Percentiles rank a stretch among this genome's conserved stretches.
Evolutionary conservation across 257 asterid genomes (phyloP).

Genomic region (Catharanthus roseus): DNA sequence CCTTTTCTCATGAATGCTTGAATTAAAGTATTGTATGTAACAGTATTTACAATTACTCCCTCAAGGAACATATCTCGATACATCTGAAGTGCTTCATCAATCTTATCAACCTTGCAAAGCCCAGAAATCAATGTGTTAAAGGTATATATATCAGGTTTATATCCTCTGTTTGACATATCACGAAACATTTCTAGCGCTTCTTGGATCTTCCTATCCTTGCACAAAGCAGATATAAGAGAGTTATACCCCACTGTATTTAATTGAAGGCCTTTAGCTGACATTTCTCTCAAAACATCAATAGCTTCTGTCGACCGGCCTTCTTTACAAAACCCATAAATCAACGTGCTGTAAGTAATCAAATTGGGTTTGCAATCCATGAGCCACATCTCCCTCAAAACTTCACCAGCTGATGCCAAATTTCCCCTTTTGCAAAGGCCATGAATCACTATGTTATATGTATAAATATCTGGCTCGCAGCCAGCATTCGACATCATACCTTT

Average conservation of each 20-base stretch:
- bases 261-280: slow-evolving; percentile 51
- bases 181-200: slow-evolving; percentile 46
- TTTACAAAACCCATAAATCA: slow-evolving; percentile 72
- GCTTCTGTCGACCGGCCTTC: slow-evolving; percentile 66
- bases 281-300: slow-evolving; percentile 43
- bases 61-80: slow-evolving; percentile 68
- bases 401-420: slow-evolving; percentile 52
- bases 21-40: slow-evolving; percentile 77
- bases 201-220: slow-evolving; percentile 54
- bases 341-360: slow-evolving; percentile 61
- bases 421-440: slow-evolving; percentile 77
- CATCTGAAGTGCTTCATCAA: slow-evolving; percentile 62
- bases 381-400: slow-evolving; percentile 45
- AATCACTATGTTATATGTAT: slow-evolving; percentile 68
- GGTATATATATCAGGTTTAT: slow-evolving; percentile 64
- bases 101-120: slow-evolving; percentile 43
- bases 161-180: slow-evolving; percentile 51
- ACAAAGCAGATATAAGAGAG: slow-evolving; percentile 67
- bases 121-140: slow-evolving; percentile 72
- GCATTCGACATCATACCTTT: slow-evolving; percentile 35
- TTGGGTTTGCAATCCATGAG: slow-evolving; percentile 51
- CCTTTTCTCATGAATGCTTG: slow-evolving; percentile 52
- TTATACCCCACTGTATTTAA: slow-evolving; percentile 76
- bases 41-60: slow-evolving; percentile 76
- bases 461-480: slow-evolving; percentile 62